Base-by-base conservation (phyloP, 495 filamentous ascomycete species). In the Ascodesmis nigricans region DNA sequence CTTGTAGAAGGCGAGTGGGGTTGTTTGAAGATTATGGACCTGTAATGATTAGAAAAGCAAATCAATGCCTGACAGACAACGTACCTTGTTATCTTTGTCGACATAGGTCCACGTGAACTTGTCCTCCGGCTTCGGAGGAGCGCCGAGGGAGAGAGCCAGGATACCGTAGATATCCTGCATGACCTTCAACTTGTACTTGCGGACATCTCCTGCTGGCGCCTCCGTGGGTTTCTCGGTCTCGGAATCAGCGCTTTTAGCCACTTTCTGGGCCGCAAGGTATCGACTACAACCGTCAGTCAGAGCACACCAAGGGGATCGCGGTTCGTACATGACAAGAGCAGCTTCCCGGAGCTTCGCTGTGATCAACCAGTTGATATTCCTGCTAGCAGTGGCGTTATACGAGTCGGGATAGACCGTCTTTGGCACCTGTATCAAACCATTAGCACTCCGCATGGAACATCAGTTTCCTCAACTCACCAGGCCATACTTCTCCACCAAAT, bases 331-430 rank as follows among this genome's bases (percentile, higher is more conserved):
- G 13, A 58, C 47, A 5, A 87, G 49, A 5, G 70, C 80, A 41
- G 78, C 69, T 55, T 91, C 80, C 16, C 80, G 73, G n/a, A 91
- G 62, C 53, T 91, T 91, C 14, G 68, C 76, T 1, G 78, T 81
- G 33, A 91, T 60, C 39, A 91, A 58, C 45, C 58, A 65, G 53
- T 78, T 75, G 62, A 90, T 72, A 21, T 62, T 40, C 17, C 31
- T 16, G 13, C 9, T 17, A 16, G 1, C 67, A 58, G 65, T 64
- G 4, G 80, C 77, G 41, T 77, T 78, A 59, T 62, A 81, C 25
- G 61, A 65, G 48, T 91, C 80, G 0, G 80, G 79, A 41, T 83
- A 90, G 3, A 90, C 54, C 0, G 58, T 53, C 52, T 87, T 77
- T 19, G 80, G 80, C 1, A 84, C 60, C 29, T 54, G 14, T 5